Conservation (phyloP, 2,329 filamentous ascomycete species). For the Alternaria triticina region DNA sequence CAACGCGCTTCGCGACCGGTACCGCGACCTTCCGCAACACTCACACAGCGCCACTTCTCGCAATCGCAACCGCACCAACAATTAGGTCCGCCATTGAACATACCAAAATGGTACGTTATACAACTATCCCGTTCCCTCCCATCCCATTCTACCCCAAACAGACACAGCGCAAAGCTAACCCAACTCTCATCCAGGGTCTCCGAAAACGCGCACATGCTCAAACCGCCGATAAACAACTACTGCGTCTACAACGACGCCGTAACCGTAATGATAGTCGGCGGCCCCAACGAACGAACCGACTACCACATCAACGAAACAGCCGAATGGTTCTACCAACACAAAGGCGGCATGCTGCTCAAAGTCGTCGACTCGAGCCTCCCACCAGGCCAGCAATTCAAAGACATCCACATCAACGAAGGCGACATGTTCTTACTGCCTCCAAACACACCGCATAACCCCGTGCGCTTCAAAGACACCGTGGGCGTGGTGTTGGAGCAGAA, state of each 20-base stretch:
- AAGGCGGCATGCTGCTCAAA: constrained; percentile 91
- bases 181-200: constrained; percentile 70
- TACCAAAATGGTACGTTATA: constrained; percentile 53
- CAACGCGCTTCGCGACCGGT: constrained; percentile 16
- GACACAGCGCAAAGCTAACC: background rate
- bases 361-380: constrained; percentile 68
- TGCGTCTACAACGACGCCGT: constrained; percentile 89
- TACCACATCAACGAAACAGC: constrained; percentile 98
- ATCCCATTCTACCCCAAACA: background rate
- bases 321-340: constrained; percentile 98
- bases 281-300: constrained; percentile 93
- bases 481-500: constrained; percentile 90
- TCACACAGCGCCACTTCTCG: constrained; percentile 36
- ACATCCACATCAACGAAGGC: constrained; percentile 89
- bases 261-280: constrained; percentile 93
- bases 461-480: constrained; percentile 92
- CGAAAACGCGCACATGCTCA: constrained; percentile 87
- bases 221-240: constrained; percentile 96
- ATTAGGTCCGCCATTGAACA: constrained; percentile 46
- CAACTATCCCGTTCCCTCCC: no score
- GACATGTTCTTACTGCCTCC: constrained; percentile 91
- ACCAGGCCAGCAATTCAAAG: constrained; percentile 67
- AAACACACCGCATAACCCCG: constrained; percentile 97
- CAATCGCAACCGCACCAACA: constrained; percentile 24
- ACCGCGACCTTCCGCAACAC: constrained; percentile 18